Evolutionary conservation across 164 flowering plant species (phyloP), one percentile per base, ranked within the genome.

Genomic region (Liriodendron chinense): DNA sequence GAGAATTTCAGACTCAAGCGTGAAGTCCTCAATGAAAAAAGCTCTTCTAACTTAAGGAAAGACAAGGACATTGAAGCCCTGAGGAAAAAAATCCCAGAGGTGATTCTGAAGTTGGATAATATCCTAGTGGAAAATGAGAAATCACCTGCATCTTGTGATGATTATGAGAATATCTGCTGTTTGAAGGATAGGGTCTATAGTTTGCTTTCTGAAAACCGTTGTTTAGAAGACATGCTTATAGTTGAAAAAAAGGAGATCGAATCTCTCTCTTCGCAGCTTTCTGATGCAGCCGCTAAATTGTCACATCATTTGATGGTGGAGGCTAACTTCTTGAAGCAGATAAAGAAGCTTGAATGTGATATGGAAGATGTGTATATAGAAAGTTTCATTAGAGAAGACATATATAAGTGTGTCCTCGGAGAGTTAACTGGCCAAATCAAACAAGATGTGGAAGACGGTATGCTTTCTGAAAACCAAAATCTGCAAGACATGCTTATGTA

Each of bases 11-110:
- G 75, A 14, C 84, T 90, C 47, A 92, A 77, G 80, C 75, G 98
- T 66, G 92, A 90, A 68, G 78, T 75, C 72, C 79, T 94, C 69
- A 92, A 84, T 61, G 90, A 85, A 82, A 85, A 79, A 61, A 87
- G 87, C 0, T 87, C 87, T 65, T 72, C 82, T 68, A 70, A 80
- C 18, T 21, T 76, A 61, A 86, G 74, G 80, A 92, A 86, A 79
- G 94, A 90, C 75, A 90, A 86, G 72, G 98, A 92, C 28, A 77
- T 88, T 74, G 94, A 93, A 3, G 53, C 70, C 14, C 68, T 96
- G 61, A 89, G 77, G 83, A 93, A 86, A 80, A 94, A 75, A 79
- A 88, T 93, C 57, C 85, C 90, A 47, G 90, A 89, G 65, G 82
- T 94, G 24, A 83, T 87, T 56, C 25, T 43, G 6, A 91, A 85